phyloP scores from a whole-genome alignment of 495 filamentous ascomycete species.

The Letharia columbiana region DNA sequence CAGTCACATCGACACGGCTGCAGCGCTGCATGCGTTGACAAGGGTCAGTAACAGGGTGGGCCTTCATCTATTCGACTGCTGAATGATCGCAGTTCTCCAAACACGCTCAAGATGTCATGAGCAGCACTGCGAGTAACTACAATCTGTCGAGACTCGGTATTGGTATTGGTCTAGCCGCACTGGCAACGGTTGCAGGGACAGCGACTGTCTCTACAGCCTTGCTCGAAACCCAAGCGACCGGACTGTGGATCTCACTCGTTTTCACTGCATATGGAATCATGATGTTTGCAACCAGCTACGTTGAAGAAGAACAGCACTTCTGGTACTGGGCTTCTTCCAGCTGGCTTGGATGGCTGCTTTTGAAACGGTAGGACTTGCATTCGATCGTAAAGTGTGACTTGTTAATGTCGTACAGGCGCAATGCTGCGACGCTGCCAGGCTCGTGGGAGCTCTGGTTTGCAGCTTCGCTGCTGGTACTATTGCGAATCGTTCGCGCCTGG shows the following conservation, averaged over 20 bases:
- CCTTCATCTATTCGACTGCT: conserved; percentile 22
- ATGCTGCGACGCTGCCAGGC: neutral
- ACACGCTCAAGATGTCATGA: conserved; percentile 65
- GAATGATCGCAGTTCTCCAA: conserved; percentile 49
- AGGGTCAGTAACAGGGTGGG: conserved; percentile 14
- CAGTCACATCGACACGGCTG: neutral
- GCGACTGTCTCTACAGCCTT: conserved; percentile 10
- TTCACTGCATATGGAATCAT: conserved; percentile 61
- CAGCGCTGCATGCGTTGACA: conserved; percentile 13
- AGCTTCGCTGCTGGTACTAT: conserved; percentile 33
- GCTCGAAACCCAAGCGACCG: neutral
- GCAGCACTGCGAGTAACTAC: conserved; percentile 85
- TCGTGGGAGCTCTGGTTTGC: conserved; percentile 2
- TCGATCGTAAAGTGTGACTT: neutral
- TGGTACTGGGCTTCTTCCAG: conserved; percentile 87
- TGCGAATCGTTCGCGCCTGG: conserved; percentile 68
- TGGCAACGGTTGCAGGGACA: conserved; percentile 32
- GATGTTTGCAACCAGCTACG: conserved; percentile 97
- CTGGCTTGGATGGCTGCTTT: conserved; percentile 61
- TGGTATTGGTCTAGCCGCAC: conserved; percentile 43
- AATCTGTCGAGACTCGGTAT: conserved; percentile 51
- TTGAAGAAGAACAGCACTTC: conserved; percentile 97
- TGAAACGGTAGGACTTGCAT: conserved; percentile 33
- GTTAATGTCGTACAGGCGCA: conserved; percentile 4
- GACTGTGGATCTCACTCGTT: conserved; percentile 21